phyloP scores from a whole-genome alignment of 1,139 yeast species.

The Nakaseomyces bracarensis region DNA sequence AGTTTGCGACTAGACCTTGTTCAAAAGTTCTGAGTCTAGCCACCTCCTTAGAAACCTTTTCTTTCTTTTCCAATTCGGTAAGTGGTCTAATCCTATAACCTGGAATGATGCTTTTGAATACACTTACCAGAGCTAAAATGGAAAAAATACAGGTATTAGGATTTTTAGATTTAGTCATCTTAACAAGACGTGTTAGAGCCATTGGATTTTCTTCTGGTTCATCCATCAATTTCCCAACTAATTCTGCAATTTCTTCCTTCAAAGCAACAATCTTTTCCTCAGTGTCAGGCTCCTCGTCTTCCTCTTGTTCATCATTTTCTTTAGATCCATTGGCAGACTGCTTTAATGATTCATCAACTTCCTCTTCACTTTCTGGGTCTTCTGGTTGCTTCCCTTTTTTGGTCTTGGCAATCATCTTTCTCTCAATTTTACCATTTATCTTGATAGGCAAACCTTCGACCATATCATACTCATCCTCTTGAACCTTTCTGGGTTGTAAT shows the following conservation, averaged over 20 bases:
- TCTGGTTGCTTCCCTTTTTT: conserved; percentile 24
- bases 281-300: conserved; percentile 45
- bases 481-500: conserved; percentile 43
- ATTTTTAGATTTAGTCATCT: conserved; percentile 61
- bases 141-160: conserved; percentile 67
- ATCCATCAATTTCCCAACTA: conserved; percentile 72
- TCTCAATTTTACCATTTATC: conserved; percentile 57
- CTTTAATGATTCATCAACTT: conserved; percentile 9
- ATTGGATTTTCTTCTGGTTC: conserved; percentile 82
- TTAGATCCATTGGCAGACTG: conserved; percentile 17
- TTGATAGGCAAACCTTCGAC: conserved; percentile 81
- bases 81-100: conserved; percentile 79
- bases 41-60: conserved; percentile 76
- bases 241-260: conserved; percentile 76
- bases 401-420: conserved; percentile 40
- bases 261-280: conserved; percentile 50
- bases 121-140: conserved; percentile 70
- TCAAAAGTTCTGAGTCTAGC: conserved; percentile 70
- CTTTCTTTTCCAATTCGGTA: conserved; percentile 70
- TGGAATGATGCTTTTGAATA: conserved; percentile 80
- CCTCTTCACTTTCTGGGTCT: conserved; percentile 26
- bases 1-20: conserved; percentile 62
- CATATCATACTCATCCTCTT: conserved; percentile 35
- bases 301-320: conserved; percentile 33
- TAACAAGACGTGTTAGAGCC: conserved; percentile 59